These are phyloP conservation scores for Paragyromitra xinjiangensis DNA, from an alignment of 495 filamentous ascomycete species.

Conservation along the genomic window DNA sequence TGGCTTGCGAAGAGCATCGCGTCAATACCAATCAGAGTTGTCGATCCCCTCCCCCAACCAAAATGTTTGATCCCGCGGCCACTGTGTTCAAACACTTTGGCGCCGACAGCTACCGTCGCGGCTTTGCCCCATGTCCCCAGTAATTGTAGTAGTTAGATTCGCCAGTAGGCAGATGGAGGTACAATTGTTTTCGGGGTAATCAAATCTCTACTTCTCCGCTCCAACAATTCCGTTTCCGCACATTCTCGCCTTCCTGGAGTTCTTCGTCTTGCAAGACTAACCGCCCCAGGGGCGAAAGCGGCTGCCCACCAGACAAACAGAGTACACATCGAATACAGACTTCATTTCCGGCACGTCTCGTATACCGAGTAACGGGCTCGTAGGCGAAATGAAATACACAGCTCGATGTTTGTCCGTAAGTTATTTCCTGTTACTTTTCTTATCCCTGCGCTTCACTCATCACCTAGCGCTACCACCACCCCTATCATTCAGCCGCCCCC, in stretches of 20 bases:
- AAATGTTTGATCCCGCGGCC: constrained; percentile 21
- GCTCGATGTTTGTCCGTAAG: constrained; percentile 21
- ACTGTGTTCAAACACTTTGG: constrained; percentile 30
- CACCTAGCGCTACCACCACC: constrained; percentile 19
- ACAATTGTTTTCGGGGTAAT: constrained; percentile 17
- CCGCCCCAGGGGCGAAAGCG: constrained; percentile 32
- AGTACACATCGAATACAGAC: constrained; percentile 9
- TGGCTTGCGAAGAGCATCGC: constrained; percentile 19
- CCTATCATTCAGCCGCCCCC: constrained; percentile 53
- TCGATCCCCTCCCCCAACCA: constrained; percentile 29
- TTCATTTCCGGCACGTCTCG: constrained; percentile 24
- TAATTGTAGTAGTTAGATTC: constrained; percentile 35
- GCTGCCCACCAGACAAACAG: constrained; percentile 26
- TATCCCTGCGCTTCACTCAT: constrained; percentile 36
- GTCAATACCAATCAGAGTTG: constrained; percentile 32
- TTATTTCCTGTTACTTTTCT: constrained; percentile 51
- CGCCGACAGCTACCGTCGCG: constrained; percentile 39
- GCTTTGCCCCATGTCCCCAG: constrained; percentile 39
- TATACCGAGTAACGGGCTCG: constrained; percentile 49
- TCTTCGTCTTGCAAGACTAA: constrained; percentile 32
- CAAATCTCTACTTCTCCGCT: background rate
- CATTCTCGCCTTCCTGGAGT: constrained; percentile 11
- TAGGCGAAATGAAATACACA: constrained; percentile 11
- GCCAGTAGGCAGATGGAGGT: constrained; percentile 19
- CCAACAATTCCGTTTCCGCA: constrained; percentile 9